Base-by-base conservation (phyloP, 371 early-diverging fungal species). In the Apophysomyces sp. region DNA sequence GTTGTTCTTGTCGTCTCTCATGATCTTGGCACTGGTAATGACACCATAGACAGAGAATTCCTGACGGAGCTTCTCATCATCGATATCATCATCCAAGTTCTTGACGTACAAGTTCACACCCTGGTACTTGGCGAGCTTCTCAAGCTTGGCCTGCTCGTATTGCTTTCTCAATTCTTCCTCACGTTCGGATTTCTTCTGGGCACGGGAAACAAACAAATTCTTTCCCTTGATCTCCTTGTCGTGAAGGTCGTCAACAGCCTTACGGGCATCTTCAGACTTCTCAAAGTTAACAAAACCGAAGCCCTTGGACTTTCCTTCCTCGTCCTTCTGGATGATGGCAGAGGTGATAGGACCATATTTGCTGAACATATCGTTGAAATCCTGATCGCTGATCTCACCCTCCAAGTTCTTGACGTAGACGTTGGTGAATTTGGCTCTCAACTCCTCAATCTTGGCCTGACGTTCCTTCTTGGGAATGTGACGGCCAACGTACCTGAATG, bases 121-220 rank as follows among this genome's bases (percentile, higher is more conserved):
- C 79, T 94, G 95, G 80, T 87, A 94, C 81, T 94, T 94, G 85
- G 82, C 87, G 52, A 92, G 71, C 81, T 90, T 89, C 76, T 95
- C 95, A 62, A 88, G 79, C 61, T 91, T 86, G 55, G 88, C 80
- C 69, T 85, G 83, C 72, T 95, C 94, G 74, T 90, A 94, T 74
- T 93, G 92, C 41, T 76, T 75, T 62, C 93, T 81, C 40, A 96
- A 82, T 69, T 95, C 94, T 74, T 93, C 94, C 61, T 90, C 92
- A 67, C 98, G 89, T 78, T 98, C 97, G 55, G 73, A 71, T 84
- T 95, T 97, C 89, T 91, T 95, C 80, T 97, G 96, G 54, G 98
- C 98, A 62, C 95, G 91, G 59, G 90, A 86, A 32, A 97, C 95
- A 67, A 90, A 96, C 53, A 98, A 79, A 57, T 80, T 81, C 78